These are phyloP conservation scores for Trichoderma sp. DNA, from an alignment of 2,329 filamentous ascomycete genomes.

Conservation along the genomic window DNA sequence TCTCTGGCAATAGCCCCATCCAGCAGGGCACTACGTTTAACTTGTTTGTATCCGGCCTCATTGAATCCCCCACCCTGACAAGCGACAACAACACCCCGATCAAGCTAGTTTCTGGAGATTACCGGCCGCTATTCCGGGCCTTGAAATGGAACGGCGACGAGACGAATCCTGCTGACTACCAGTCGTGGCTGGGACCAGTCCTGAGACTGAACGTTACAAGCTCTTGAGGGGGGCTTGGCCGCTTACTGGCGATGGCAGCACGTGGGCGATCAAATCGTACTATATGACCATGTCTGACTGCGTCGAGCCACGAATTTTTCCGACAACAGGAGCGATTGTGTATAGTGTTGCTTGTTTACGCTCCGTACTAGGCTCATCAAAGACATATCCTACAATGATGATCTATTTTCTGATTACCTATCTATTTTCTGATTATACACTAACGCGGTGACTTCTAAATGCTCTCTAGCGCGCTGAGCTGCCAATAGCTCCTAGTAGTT, in stretches of 20 bases:
- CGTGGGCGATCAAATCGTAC: not conserved
- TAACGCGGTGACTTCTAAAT: not conserved
- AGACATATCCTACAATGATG: constrained; percentile 1
- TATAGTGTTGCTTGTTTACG: not conserved
- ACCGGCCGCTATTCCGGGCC: constrained; percentile 13
- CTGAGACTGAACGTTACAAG: not conserved
- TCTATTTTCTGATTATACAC: not conserved
- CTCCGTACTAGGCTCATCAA: not conserved
- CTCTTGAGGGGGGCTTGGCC: not conserved
- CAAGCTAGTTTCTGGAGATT: constrained; percentile 8
- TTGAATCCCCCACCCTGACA: not conserved
- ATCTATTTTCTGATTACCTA: not conserved
- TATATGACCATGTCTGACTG: not conserved
- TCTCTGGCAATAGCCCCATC: not conserved
- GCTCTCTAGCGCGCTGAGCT: not conserved
- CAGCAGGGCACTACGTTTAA: not conserved
- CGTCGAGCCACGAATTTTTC: not conserved
- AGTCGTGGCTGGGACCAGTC: constrained; percentile 14
- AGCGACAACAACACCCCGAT: not conserved
- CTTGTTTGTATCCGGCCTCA: not conserved
- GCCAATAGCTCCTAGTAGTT: not conserved
- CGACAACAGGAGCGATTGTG: not conserved
- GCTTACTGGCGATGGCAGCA: not conserved
- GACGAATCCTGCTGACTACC: constrained; percentile 7
- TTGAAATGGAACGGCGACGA: not conserved